These are phyloP conservation scores for Leucaena leucocephala DNA, from an alignment of 306 rosid species.

Conservation along the genomic window DNA sequence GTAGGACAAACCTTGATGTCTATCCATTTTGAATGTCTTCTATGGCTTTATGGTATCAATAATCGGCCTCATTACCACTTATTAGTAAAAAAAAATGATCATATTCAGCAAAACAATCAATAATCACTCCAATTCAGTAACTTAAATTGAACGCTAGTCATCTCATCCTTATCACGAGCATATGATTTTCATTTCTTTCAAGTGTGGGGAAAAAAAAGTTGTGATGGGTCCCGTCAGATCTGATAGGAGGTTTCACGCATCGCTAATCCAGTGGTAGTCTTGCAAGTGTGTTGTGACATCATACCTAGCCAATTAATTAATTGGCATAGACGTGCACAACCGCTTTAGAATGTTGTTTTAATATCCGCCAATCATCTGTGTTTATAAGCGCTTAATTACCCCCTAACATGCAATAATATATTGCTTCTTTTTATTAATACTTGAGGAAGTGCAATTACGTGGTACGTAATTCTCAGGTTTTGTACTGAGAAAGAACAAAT, in stretches of 20 bases:
- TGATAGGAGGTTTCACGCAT: background rate
- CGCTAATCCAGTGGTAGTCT: background rate
- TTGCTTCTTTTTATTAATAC: too few species aligned
- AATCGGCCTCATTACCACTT: background rate
- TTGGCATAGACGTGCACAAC: background rate
- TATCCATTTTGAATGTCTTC: background rate
- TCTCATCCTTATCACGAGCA: background rate
- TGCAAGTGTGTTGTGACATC: background rate
- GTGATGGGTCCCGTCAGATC: background rate
- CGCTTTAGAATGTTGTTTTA: background rate
- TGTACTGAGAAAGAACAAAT: too few species aligned
- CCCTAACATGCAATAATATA: too few species aligned
- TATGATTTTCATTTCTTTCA: background rate
- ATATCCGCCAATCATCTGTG: background rate
- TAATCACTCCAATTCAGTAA: background rate
- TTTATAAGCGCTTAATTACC: too few species aligned
- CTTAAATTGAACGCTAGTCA: background rate
- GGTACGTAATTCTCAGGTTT: too few species aligned
- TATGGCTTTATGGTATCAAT: background rate
- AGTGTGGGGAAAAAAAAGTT: background rate
- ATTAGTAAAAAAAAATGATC: background rate
- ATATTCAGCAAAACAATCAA: background rate
- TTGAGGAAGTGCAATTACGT: too few species aligned
- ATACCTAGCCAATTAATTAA: background rate
- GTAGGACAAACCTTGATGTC: background rate